Percentiles rank a stretch among this genome's conserved stretches.
These are phyloP conservation scores for Mrakia frigida DNA, from an alignment of 768 basidiomycete genomes.

Conservation along the genomic window DNA sequence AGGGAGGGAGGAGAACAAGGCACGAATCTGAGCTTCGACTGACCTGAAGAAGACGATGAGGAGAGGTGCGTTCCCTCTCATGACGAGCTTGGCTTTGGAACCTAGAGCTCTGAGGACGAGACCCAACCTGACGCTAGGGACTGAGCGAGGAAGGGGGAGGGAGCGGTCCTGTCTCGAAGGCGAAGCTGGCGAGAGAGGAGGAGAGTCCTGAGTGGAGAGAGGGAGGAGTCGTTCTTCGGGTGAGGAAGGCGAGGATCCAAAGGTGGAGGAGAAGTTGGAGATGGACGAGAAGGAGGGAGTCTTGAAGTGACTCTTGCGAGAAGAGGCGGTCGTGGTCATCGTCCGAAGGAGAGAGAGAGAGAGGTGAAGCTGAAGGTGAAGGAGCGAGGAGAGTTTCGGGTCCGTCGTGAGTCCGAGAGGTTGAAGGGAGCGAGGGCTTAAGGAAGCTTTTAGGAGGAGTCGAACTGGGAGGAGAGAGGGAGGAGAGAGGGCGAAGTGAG, in stretches of 20 bases:
- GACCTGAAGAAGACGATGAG: neutral
- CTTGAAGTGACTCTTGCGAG: neutral
- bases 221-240: neutral
- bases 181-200: neutral
- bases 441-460: too few relatives aligned
- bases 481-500: neutral
- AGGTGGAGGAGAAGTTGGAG: neutral
- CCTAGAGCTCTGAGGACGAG: neutral
- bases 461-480: neutral
- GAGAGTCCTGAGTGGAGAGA: neutral
- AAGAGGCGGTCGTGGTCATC: neutral
- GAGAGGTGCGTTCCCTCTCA: neutral
- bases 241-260: neutral
- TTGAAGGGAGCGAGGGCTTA: neutral
- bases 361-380: too few relatives aligned
- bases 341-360: neutral
- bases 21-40: too few relatives aligned
- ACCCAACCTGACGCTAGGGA: neutral
- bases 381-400: too few relatives aligned
- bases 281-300: constrained; percentile 1
- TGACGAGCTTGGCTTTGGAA: neutral
- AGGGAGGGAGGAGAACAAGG: neutral
- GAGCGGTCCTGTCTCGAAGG: neutral
- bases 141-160: neutral
- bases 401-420: neutral